Percentiles rank a stretch among this genome's conserved stretches.
These are phyloP conservation scores for Pseudogymnoascus verrucosus DNA, from an alignment of 2,329 filamentous ascomycete species.

Conservation along the genomic window DNA sequence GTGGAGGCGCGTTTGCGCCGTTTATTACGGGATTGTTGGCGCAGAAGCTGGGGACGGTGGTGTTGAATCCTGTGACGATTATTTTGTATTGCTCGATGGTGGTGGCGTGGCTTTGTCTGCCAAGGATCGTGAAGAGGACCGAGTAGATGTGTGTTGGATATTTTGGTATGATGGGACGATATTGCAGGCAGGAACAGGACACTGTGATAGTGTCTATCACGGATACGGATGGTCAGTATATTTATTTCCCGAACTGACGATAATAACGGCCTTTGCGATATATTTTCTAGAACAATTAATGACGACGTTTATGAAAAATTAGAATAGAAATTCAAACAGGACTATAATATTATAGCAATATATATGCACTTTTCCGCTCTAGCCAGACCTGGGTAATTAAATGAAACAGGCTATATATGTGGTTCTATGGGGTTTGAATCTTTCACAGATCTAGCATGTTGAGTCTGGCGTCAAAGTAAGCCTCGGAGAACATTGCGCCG, in stretches of 20 bases:
- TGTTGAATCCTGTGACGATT: slow-evolving; percentile 52
- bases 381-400: too few species aligned
- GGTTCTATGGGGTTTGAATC: neutral
- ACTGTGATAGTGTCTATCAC: neutral
- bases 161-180: neutral
- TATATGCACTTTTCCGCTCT: too few species aligned
- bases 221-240: neutral
- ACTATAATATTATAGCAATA: too few species aligned
- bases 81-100: slow-evolving; percentile 58
- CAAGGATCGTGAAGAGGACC: slow-evolving; percentile 48
- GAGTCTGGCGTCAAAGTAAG: neutral
- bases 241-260: neutral
- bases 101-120: slow-evolving; percentile 54
- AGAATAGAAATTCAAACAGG: too few species aligned
- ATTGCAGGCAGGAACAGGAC: neutral
- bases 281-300: neutral
- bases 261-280: neutral
- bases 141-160: slow-evolving; percentile 36
- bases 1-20: slow-evolving; percentile 58
- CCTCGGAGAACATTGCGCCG: neutral
- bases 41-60: slow-evolving; percentile 38
- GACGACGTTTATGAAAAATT: neutral
- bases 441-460: neutral
- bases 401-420: too few species aligned
- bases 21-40: slow-evolving; percentile 42